Evolutionary conservation across 192 early-diverging fungal species (phyloP).

Genomic region (Backusella mclennaniae): DNA sequence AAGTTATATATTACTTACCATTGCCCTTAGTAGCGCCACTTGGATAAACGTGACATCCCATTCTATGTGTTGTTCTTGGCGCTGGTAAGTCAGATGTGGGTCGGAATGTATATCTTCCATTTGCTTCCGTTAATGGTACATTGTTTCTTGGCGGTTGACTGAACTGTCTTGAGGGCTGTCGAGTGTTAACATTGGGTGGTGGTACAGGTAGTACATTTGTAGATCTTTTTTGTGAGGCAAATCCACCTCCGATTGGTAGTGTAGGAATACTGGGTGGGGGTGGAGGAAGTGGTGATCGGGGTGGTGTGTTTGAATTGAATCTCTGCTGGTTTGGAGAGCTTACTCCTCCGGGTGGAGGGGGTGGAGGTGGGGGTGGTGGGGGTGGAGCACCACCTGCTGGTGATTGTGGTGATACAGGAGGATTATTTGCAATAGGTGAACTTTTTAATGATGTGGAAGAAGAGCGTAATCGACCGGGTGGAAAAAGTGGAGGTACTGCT

Average conservation of each 20-base stretch:
- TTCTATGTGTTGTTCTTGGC: not conserved
- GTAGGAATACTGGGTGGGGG: slow-evolving; percentile 3
- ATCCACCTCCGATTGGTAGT: not conserved
- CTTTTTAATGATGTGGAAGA: not conserved
- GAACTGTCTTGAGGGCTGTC: not conserved
- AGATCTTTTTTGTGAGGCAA: not conserved
- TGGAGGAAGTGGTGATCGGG: slow-evolving; percentile 5
- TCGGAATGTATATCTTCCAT: slow-evolving; percentile 27
- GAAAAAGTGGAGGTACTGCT: slow-evolving; percentile 23
- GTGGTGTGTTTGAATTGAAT: not conserved
- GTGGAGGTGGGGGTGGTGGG: slow-evolving; percentile 17
- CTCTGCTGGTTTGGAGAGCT: not conserved
- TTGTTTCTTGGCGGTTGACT: not conserved
- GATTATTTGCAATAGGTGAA: not conserved
- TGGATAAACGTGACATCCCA: slow-evolving; percentile 17
- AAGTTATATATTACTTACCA: slow-evolving; percentile 11
- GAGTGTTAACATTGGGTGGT: not conserved
- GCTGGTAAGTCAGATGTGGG: slow-evolving; percentile 19
- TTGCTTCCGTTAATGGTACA: slow-evolving; percentile 19
- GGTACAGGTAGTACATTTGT: not conserved
- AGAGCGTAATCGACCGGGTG: slow-evolving; percentile 27
- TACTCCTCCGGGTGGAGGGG: slow-evolving; percentile 7
- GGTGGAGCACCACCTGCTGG: not conserved
- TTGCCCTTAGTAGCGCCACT: slow-evolving; percentile 22
- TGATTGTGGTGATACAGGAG: not conserved